These are phyloP conservation scores for Annona cherimola DNA, from an alignment of 164 flowering plant species.

Conservation along the genomic window DNA sequence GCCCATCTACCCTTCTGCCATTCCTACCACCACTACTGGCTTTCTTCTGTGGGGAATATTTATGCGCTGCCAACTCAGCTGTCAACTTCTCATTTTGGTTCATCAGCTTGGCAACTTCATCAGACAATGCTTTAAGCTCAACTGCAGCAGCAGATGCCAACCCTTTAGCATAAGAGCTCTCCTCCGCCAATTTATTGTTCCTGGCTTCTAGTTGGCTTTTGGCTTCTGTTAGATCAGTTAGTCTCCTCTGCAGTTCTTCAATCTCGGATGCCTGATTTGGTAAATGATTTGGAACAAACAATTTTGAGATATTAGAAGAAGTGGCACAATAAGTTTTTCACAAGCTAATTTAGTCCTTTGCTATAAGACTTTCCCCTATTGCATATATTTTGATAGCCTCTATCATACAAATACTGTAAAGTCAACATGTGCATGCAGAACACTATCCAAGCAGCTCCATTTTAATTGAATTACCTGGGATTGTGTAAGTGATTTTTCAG, in stretches of 20 bases:
- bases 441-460: too few species aligned
- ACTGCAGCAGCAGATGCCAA: slow-evolving; percentile 99
- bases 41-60: slow-evolving; percentile 58
- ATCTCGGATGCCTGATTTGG: slow-evolving; percentile 41
- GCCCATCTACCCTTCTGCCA: slow-evolving; percentile 58
- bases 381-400: neutral
- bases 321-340: too few species aligned
- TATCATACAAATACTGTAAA: neutral
- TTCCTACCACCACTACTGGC: slow-evolving; percentile 30
- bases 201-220: slow-evolving; percentile 69
- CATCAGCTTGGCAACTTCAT: slow-evolving; percentile 96
- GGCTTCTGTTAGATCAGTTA: slow-evolving; percentile 45
- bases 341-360: too few species aligned
- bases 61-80: slow-evolving; percentile 59
- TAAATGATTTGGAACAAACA: neutral
- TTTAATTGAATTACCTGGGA: slow-evolving; percentile 35
- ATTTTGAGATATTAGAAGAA: neutral
- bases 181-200: slow-evolving; percentile 87
- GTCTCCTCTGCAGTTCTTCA: slow-evolving; percentile 62
- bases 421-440: too few species aligned
- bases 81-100: slow-evolving; percentile 73
- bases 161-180: slow-evolving; percentile 95
- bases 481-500: slow-evolving; percentile 28
- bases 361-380: neutral
- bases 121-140: slow-evolving; percentile 92